A percentile compares a stretch with the other conserved stretches of the same genome.
phyloP scores from a whole-genome alignment of 345 rosid species.

The Hirschfeldia incana region DNA sequence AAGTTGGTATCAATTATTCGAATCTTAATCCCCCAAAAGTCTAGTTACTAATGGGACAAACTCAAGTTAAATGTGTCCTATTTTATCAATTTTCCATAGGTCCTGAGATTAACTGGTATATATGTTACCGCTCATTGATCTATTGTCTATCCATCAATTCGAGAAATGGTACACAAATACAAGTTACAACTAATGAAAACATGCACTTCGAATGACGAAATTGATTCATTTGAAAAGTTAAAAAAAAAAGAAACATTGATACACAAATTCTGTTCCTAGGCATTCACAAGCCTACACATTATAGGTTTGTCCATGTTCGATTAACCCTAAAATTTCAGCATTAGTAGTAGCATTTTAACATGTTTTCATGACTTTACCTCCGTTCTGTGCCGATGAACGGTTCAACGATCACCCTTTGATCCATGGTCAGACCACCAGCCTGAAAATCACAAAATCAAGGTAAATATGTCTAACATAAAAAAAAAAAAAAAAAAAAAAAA shows the following conservation, averaged over 20 bases:
- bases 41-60: too few species aligned
- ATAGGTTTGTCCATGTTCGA: slow-evolving; percentile 24
- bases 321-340: slow-evolving; percentile 26
- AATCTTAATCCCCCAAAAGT: too few species aligned
- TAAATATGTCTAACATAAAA: background rate
- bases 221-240: background rate
- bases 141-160: background rate
- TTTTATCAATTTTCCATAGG: background rate
- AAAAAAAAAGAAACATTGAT: slow-evolving; percentile 2
- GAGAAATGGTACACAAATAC: background rate
- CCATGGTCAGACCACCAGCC: background rate
- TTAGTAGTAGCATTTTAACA: slow-evolving; percentile 25
- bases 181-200: too few species aligned
- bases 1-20: too few species aligned
- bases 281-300: slow-evolving; percentile 34
- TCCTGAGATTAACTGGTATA: slow-evolving; percentile 1
- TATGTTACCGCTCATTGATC: slow-evolving; percentile 14
- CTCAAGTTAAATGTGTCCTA: too few species aligned
- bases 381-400: background rate
- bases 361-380: slow-evolving; percentile 20
- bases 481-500: too few species aligned
- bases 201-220: background rate
- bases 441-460: slow-evolving; percentile 14
- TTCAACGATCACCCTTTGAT: slow-evolving; percentile 15
- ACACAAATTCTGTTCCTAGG: slow-evolving; percentile 31